A percentile compares a stretch with the other conserved stretches of the same genome.
phyloP scores from a whole-genome alignment of 1,284 basidiomycete species.

The Sporisorium sorghi region DNA sequence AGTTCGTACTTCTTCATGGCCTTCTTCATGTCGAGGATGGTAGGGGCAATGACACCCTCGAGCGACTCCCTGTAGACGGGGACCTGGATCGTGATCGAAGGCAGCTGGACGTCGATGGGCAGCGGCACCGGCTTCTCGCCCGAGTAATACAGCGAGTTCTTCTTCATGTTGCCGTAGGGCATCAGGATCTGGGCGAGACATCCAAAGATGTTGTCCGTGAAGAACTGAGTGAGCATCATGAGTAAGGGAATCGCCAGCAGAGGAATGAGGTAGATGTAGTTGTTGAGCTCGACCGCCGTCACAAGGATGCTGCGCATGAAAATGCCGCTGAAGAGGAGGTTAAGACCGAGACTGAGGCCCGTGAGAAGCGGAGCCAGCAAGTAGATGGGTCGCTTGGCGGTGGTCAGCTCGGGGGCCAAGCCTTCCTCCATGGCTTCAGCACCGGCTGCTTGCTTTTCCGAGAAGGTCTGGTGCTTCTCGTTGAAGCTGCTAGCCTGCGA shows the following conservation, averaged over 20 bases:
- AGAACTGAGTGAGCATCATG: constrained; percentile 77
- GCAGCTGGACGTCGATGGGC: constrained; percentile 78
- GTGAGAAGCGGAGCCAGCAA: constrained; percentile 83
- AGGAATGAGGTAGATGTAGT: constrained; percentile 75
- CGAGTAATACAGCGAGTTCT: constrained; percentile 70
- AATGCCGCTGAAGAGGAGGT: constrained; percentile 73
- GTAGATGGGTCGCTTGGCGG: constrained; percentile 73
- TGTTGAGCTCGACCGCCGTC: constrained; percentile 78
- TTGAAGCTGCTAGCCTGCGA: constrained; percentile 10
- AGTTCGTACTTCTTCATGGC: constrained; percentile 89
- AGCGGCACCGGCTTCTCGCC: constrained; percentile 73
- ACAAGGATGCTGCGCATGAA: constrained; percentile 77
- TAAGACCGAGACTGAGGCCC: constrained; percentile 75
- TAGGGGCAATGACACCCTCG: constrained; percentile 74
- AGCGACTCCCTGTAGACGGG: constrained; percentile 79
- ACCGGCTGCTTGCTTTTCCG: constrained; percentile 22
- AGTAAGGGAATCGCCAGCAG: constrained; percentile 76
- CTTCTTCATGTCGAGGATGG: constrained; percentile 81
- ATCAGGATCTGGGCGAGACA: constrained; percentile 57
- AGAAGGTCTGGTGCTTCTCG: constrained; percentile 17
- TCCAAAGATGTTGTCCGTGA: constrained; percentile 75
- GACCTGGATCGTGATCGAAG: constrained; percentile 81
- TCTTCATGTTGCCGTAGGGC: constrained; percentile 77
- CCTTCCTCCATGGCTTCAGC: constrained; percentile 20
- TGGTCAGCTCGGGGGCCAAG: constrained; percentile 17